These are phyloP conservation scores for Eremothecium coryli DNA, from an alignment of 1,139 yeast genomes.

Conservation along the genomic window DNA sequence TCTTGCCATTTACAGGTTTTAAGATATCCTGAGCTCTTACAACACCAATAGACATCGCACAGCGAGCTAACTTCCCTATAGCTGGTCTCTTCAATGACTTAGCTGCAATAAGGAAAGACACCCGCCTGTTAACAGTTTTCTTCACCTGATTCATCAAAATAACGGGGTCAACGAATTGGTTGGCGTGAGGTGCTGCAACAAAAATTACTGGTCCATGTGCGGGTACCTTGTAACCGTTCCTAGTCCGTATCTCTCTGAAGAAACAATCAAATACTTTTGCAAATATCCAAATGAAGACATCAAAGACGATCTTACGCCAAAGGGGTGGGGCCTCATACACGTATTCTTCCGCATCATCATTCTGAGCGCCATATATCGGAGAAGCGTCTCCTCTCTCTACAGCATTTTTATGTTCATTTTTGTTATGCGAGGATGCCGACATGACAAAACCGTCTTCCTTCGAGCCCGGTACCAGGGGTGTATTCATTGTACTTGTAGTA, in stretches of 20 bases:
- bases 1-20: constrained; percentile 49
- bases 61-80: constrained; percentile 67
- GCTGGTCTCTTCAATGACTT: constrained; percentile 58
- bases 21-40: constrained; percentile 84
- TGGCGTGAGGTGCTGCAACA: constrained; percentile 97
- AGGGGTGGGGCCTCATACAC: constrained; percentile 26
- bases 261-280: constrained; percentile 44
- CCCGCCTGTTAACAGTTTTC: constrained; percentile 59
- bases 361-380: constrained; percentile 1
- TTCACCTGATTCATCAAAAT: constrained; percentile 75
- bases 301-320: constrained; percentile 39
- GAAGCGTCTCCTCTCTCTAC: not conserved
- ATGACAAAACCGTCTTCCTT: too few relatives aligned
- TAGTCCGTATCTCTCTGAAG: constrained; percentile 79
- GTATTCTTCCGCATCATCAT: constrained; percentile 6
- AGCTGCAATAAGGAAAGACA: constrained; percentile 82
- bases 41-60: constrained; percentile 81
- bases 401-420: not conserved
- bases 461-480: not conserved
- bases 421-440: too few relatives aligned
- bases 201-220: constrained; percentile 71
- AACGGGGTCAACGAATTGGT: constrained; percentile 90
- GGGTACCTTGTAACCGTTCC: constrained; percentile 89
- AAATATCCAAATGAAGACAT: constrained; percentile 42
- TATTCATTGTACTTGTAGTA: not conserved